phyloP scores from a whole-genome alignment of 106 monocot genomes.

The Amphibolis antarctica region DNA sequence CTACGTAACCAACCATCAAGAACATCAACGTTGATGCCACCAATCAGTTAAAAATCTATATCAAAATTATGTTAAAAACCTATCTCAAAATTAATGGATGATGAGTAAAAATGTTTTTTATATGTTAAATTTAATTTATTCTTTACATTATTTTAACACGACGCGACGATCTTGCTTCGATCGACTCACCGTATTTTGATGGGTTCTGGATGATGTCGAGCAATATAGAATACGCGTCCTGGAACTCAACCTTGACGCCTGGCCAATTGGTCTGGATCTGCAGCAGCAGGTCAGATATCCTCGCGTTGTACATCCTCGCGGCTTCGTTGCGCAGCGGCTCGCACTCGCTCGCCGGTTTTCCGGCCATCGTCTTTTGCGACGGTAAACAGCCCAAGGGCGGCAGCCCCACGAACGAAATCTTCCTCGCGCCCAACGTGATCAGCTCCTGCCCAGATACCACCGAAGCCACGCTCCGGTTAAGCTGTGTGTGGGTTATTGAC shows the following conservation, averaged over 20 bases:
- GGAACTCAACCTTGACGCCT: slow-evolving; percentile 5
- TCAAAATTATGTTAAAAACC: no score
- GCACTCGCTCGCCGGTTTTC: slow-evolving; percentile 27
- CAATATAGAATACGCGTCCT: slow-evolving; percentile 6
- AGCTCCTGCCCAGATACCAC: slow-evolving; percentile 14
- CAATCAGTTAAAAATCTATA: no score
- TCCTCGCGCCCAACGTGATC: slow-evolving; percentile 35
- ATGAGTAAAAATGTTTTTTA: no score
- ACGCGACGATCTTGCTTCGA: no score
- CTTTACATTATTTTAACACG: no score
- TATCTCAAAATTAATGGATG: no score
- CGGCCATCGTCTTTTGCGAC: slow-evolving; percentile 44
- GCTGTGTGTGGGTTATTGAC: no score
- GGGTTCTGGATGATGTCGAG: slow-evolving; percentile 11
- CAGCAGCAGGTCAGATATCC: slow-evolving; percentile 2
- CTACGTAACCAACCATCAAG: background rate
- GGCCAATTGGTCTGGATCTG: background rate
- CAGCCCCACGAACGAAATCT: slow-evolving; percentile 26
- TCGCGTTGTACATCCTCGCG: slow-evolving; percentile 36
- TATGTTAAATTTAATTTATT: no score
- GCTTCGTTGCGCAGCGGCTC: no score
- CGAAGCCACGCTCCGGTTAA: no score
- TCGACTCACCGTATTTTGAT: slow-evolving; percentile 1
- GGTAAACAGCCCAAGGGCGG: slow-evolving; percentile 79
- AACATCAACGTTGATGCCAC: no score